phyloP scores from a whole-genome alignment of 2,329 filamentous ascomycete genomes.

The Fusarium nanum region DNA sequence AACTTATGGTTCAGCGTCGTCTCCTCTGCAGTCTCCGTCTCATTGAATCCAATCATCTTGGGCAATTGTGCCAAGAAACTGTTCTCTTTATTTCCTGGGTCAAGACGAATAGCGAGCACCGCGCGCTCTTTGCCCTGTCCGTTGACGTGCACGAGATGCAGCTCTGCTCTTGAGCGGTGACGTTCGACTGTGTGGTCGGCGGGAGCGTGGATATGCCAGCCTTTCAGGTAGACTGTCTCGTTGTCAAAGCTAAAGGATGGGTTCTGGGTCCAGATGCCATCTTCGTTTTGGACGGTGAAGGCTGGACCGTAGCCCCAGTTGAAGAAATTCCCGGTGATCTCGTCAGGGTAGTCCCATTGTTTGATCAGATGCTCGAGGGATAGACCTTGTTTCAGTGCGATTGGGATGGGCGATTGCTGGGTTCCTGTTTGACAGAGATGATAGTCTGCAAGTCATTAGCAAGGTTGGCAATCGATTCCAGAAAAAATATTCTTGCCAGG shows the following conservation, averaged over 20 bases:
- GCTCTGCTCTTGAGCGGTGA: slow-evolving; percentile 37
- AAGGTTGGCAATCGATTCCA: accelerated
- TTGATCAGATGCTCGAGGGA: slow-evolving; percentile 29
- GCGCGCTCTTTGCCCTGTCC: slow-evolving; percentile 27
- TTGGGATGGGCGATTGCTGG: slow-evolving; percentile 30
- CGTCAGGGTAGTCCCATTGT: slow-evolving; percentile 16
- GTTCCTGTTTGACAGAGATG: slow-evolving; percentile 38
- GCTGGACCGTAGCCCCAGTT: slow-evolving; percentile 39
- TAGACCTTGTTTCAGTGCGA: slow-evolving; percentile 33
- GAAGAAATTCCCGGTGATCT: slow-evolving; percentile 28
- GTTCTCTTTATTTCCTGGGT: slow-evolving; percentile 28
- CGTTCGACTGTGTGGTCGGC: slow-evolving; percentile 37
- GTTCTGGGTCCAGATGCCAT: slow-evolving; percentile 16
- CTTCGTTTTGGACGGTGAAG: slow-evolving; percentile 31
- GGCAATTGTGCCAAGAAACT: slow-evolving; percentile 27
- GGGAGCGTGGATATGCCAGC: slow-evolving; percentile 39
- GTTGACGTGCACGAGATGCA: slow-evolving; percentile 38
- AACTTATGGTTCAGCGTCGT: slow-evolving; percentile 10
- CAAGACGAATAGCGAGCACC: slow-evolving; percentile 26
- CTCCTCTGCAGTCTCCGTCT: slow-evolving; percentile 3
- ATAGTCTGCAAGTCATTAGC: slow-evolving; percentile 9
- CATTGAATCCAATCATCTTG: slow-evolving; percentile 29
- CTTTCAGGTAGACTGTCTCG: slow-evolving; percentile 35
- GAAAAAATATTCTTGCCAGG: slow-evolving; percentile 2
- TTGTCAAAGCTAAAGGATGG: slow-evolving; percentile 37